Conservation (phyloP, 2,329 filamentous ascomycete species). For the Tolypocladium tundrense region DNA sequence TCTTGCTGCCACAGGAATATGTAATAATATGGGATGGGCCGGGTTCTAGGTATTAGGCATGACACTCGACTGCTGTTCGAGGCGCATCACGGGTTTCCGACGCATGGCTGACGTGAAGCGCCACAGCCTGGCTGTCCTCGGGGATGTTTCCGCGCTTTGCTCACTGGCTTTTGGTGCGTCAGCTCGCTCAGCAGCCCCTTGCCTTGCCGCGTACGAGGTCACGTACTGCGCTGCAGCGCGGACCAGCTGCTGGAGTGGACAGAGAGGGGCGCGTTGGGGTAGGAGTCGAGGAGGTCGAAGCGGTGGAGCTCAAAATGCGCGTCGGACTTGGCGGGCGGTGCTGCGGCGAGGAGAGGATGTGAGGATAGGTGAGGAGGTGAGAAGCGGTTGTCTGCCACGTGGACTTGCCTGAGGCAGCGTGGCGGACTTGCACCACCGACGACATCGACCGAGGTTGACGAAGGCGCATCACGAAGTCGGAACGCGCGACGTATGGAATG, state of each 20-base stretch:
- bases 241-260: too few species aligned
- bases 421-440: not conserved
- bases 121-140: slow-evolving; percentile 25
- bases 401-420: too few species aligned
- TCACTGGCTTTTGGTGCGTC: slow-evolving; percentile 32
- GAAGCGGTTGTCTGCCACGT: not conserved
- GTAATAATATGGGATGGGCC: too few species aligned
- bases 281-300: not conserved
- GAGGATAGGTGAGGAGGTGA: too few species aligned
- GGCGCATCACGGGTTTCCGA: not conserved
- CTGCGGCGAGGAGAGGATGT: not conserved
- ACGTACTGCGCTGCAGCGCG: too few species aligned
- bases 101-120: slow-evolving; percentile 28
- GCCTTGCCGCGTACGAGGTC: slow-evolving; percentile 16
- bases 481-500: not conserved
- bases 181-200: slow-evolving; percentile 36
- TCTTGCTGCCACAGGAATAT: not conserved
- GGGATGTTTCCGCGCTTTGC: slow-evolving; percentile 19
- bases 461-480: not conserved
- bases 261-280: slow-evolving; percentile 2
- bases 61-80: not conserved
- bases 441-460: too few species aligned
- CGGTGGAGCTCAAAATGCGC: slow-evolving; percentile 2
- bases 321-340: not conserved
- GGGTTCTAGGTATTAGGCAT: too few species aligned